phyloP scores from a whole-genome alignment of 75 land plant species.

The Chamaecyparis obtusa region DNA sequence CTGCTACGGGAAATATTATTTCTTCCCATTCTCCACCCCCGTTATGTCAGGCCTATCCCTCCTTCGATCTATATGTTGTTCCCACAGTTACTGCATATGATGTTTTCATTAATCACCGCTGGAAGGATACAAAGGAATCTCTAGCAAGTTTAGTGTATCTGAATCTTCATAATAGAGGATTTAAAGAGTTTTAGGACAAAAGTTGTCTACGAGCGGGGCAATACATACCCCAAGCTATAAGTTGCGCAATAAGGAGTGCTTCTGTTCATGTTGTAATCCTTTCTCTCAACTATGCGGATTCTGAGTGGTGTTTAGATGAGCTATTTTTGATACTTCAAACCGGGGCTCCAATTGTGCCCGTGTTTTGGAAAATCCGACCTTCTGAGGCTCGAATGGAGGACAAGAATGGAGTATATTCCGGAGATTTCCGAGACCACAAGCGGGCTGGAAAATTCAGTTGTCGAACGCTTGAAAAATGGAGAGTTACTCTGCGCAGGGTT shows the following conservation, averaged over 20 bases:
- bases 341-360: neutral
- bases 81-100: neutral
- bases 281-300: neutral
- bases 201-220: neutral
- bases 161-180: neutral
- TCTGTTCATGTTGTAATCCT: neutral
- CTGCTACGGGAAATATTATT: too few species aligned
- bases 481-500: neutral
- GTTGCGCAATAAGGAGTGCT: neutral
- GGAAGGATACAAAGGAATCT: neutral
- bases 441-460: neutral
- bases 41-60: too few species aligned
- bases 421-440: neutral
- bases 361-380: neutral
- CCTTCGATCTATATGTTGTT: neutral
- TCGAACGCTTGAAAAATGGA: neutral
- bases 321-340: too few species aligned
- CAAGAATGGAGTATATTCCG: neutral
- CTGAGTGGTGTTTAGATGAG: too few species aligned
- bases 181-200: neutral
- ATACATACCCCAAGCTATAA: neutral
- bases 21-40: too few species aligned
- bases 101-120: neutral
- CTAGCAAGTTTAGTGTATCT: neutral
- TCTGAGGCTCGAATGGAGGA: neutral